Evolutionary conservation across 352 stramenopile genomes (phyloP), one percentile per base, ranked within the genome.

Genomic region (Peronospora farinosa): DNA sequence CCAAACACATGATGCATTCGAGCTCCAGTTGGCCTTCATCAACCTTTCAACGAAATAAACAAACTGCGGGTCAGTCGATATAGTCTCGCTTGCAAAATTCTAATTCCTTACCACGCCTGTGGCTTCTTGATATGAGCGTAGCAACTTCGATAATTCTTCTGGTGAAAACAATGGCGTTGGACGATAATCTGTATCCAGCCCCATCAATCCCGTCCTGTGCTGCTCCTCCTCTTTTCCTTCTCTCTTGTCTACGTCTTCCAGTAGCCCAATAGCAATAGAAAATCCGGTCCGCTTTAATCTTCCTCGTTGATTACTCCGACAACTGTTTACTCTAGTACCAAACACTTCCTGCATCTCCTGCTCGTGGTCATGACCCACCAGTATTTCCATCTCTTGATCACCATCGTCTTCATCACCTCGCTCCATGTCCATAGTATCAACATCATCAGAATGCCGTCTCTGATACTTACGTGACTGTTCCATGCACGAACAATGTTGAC

Each of bases 1-100:
- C 79, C n/a, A 91, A 48, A 39, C 79, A 91, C 69, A 91, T 92
- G 61, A 95, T 72, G 56, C 85, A 95, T 65, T 95, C 85, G 25
- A 94, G 67, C 16, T 92, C 83, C 13, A 68, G 45, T 60, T 86
- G 63, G 0, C 69, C 77, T 44, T 73, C 58, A 39, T 86, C 74
- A 38, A 88, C 40, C 73, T 82, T 51, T 5, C 31, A 10, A 15
- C 23, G 40, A 51, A 15, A 37, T n/a, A 5, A 4, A 37, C 31
- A 51, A 6, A 1, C 23, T n/a, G n/a, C 23, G 23, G 5, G 31
- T 15, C 31, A 7, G 12, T 37, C 8, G 7, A 8, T 16, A 13
- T 15, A 31, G 19, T n/a, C 5, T 33, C 11, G 5, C 27, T 36
- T 4, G 12, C 13, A 2, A 4, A 38, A 42, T 4, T 13, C 19